Percentiles rank a stretch among this genome's conserved stretches.
Conservation (phyloP, 192 early-diverging fungal genomes). For the Spizellomyces punctatus region DNA sequence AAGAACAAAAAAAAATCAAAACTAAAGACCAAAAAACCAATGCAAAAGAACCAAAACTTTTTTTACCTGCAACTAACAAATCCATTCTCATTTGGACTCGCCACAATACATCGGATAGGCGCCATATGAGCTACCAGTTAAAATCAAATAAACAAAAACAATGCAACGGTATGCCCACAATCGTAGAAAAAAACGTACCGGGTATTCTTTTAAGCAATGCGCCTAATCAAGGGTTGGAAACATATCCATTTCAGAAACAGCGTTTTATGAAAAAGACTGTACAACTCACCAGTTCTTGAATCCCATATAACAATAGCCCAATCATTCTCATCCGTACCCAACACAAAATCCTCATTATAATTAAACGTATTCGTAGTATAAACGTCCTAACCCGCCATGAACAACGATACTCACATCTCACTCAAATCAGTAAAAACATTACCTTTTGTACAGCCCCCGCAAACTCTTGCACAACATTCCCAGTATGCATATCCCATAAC, state of each 20-base stretch:
- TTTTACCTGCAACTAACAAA: constrained; percentile 6
- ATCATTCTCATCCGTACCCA: constrained; percentile 28
- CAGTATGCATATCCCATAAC: constrained; percentile 84
- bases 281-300: constrained; percentile 31
- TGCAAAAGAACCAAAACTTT: too few species aligned
- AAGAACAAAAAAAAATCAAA: too few species aligned
- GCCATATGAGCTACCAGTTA: constrained; percentile 7
- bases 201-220: constrained; percentile 18
- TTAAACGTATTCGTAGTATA: constrained; percentile 32
- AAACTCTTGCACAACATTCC: constrained; percentile 72
- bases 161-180: too few species aligned
- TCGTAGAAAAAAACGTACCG: constrained; percentile 14
- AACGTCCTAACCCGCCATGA: constrained; percentile 15
- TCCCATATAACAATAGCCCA: constrained; percentile 39
- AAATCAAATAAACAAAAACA: background rate
- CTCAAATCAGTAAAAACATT: too few species aligned
- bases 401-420: background rate
- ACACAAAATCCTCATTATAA: constrained; percentile 40
- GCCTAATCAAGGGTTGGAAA: too few species aligned
- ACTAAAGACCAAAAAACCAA: too few species aligned
- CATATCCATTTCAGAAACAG: too few species aligned
- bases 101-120: constrained; percentile 24
- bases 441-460: constrained; percentile 63
- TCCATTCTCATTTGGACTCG: constrained; percentile 24
- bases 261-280: too few species aligned